Base-by-base conservation (phyloP, 2,329 filamentous ascomycete species). In the Eutypella sp. region DNA sequence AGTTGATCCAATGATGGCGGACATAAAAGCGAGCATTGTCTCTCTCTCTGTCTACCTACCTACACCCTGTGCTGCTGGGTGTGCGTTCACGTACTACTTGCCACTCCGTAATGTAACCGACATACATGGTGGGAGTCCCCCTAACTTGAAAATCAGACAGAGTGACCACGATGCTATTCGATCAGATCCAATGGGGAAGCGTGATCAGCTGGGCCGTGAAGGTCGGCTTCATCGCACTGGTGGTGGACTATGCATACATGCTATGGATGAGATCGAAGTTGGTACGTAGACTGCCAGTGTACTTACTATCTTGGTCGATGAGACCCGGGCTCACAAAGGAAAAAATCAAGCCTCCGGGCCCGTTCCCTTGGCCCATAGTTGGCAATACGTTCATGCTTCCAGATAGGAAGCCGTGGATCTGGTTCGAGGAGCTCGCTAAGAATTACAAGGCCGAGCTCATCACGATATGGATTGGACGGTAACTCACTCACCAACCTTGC, bases 331-430 rank as follows among this genome's bases (percentile, higher is more conserved):
- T n/a, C n/a, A n/a, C n/a, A n/a, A n/a, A n/a, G n/a, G n/a, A n/a
- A n/a, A 45, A 48, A 36, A 44, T 16, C 29, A 46, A 76, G 73
- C 76, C 76, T 1, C 76, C 76, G 2, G 76, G 77, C 0, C 77
- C 76, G 1, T 67, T 77, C 3, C 76, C 76, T 2, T 67, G 67
- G 49, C 77, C 77, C 4, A 68, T 81, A 25, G 62, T 80, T 4
- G 77, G 77, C 27, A 81, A 79, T 54, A 80, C 76, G 1, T 77
- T 75, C 46, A 70, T 71, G 49, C 66, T 81, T 4, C 77, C 77
- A 1, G 67, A 73, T 20, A 67, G 65, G 45, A 79, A 80, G 54
- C 76, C 78, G 2, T 81, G 78, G 78, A 67, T 79, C 20, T 76
- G 74, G 58, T 79, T 81, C 51, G 75, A 81, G 44, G 57, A 74